A percentile compares a stretch with the other conserved stretches of the same genome.
phyloP scores from a whole-genome alignment of 192 early-diverging fungal genomes.

The Linnemannia exigua region DNA sequence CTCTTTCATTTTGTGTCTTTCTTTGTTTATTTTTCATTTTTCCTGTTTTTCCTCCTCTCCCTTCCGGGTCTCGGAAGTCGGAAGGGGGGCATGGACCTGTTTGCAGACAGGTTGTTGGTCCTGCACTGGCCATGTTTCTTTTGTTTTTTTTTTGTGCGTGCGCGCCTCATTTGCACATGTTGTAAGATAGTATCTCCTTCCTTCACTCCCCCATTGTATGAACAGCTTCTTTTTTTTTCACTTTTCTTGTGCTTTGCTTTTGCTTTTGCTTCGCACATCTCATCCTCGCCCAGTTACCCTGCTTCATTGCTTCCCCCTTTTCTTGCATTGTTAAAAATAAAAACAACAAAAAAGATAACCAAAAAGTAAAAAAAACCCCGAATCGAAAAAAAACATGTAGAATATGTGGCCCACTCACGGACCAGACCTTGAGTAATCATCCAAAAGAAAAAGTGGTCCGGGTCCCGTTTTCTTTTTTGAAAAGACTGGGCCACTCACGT shows the following conservation, averaged over 20 bases:
- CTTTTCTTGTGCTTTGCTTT: not conserved
- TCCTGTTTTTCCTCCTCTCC: not conserved
- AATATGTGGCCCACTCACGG: slow-evolving; percentile 8
- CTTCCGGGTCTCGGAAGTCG: not conserved
- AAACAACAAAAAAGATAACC: not conserved
- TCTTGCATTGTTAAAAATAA: not conserved
- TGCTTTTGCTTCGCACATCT: not conserved
- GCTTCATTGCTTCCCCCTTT: not conserved
- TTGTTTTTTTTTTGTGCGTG: not conserved
- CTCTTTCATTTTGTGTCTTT: not conserved
- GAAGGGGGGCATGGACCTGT: not conserved
- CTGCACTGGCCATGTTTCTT: not conserved
- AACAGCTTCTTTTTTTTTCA: not conserved
- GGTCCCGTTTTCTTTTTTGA: not conserved
- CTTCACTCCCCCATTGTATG: not conserved
- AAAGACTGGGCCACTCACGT: not conserved
- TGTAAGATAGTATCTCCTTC: slow-evolving; percentile 7
- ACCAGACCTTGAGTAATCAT: not conserved
- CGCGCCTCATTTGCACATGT: slow-evolving; percentile 7
- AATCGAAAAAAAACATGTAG: not conserved
- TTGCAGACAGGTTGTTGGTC: not conserved
- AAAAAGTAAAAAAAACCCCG: not conserved
- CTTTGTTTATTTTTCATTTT: slow-evolving; percentile 13
- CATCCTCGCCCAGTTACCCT: not conserved
- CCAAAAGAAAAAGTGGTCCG: not conserved